phyloP scores from a whole-genome alignment of 163 green algal genomes.

The Chlorella variabilis region DNA sequence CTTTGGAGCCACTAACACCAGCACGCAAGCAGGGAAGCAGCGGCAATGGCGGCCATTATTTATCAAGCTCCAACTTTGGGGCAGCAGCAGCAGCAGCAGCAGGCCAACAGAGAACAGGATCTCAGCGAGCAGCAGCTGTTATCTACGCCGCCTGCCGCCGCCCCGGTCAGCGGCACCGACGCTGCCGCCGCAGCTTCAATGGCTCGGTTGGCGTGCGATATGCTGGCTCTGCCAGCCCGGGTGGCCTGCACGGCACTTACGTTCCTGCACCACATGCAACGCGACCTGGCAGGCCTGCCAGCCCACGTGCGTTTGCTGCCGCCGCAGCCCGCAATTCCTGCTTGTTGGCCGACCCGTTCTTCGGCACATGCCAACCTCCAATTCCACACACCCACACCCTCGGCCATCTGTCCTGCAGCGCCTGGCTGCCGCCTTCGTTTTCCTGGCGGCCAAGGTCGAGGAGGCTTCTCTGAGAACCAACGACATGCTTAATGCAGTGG shows the following conservation, averaged over 20 bases:
- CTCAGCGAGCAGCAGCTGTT: too few relatives aligned
- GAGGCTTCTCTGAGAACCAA: slow-evolving; percentile 47
- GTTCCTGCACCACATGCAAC: slow-evolving; percentile 16
- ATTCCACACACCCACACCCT: background rate
- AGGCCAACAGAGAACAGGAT: too few relatives aligned
- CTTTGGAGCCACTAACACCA: too few relatives aligned
- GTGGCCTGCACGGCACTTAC: slow-evolving; percentile 30
- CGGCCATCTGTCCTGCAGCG: too few relatives aligned
- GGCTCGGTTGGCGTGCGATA: slow-evolving; percentile 3
- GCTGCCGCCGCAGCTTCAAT: too few relatives aligned
- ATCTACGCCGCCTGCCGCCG: background rate
- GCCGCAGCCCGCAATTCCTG: background rate
- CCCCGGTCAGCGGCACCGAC: background rate
- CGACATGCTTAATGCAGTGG: slow-evolving; percentile 50
- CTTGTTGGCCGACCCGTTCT: too few relatives aligned
- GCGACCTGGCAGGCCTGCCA: background rate
- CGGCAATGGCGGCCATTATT: too few relatives aligned
- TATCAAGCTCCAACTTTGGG: too few relatives aligned
- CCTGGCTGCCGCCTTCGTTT: slow-evolving; percentile 42
- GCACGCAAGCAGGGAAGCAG: too few relatives aligned
- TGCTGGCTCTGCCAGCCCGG: slow-evolving; percentile 35
- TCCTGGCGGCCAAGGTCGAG: slow-evolving; percentile 48
- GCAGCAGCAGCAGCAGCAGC: too few relatives aligned
- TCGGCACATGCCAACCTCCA: too few relatives aligned
- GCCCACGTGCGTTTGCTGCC: background rate